Conservation (phyloP, 1,139 yeast genomes). For the Debaryomycetaceae sp. region DNA sequence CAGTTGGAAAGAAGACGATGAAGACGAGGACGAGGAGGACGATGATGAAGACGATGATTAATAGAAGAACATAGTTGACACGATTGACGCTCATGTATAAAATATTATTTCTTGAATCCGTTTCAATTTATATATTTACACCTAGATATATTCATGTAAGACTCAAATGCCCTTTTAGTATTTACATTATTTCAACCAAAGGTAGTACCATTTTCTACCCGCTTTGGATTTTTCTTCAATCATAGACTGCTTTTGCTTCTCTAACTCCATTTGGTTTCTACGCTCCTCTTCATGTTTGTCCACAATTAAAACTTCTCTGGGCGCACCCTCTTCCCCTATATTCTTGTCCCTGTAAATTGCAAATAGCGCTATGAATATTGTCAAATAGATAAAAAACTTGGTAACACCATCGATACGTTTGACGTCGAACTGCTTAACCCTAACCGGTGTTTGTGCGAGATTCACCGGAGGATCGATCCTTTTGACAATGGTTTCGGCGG, state of each 20-base stretch:
- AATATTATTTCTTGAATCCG: constrained; percentile 3
- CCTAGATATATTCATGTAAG: neutral
- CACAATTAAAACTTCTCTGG: constrained; percentile 35
- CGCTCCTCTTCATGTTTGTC: constrained; percentile 36
- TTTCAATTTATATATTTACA: neutral
- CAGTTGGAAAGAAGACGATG: constrained; percentile 70
- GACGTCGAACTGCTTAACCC: constrained; percentile 49
- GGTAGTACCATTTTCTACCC: constrained; percentile 24
- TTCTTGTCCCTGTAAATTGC: constrained; percentile 50
- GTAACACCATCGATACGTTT: constrained; percentile 54
- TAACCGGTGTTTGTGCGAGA: constrained; percentile 43
- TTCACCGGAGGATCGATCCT: constrained; percentile 40
- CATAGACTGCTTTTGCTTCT: constrained; percentile 5
- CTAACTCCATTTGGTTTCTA: constrained; percentile 16
- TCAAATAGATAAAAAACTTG: constrained; percentile 47
- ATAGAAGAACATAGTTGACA: neutral
- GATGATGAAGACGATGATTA: constrained; percentile 41
- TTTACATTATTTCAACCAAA: constrained; percentile 20
- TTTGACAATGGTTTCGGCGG: constrained; percentile 18
- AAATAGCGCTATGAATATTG: constrained; percentile 36
- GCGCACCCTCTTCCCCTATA: constrained; percentile 48
- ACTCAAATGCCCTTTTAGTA: neutral
- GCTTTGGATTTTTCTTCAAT: constrained; percentile 8
- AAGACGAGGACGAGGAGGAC: constrained; percentile 64
- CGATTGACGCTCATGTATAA: neutral